Percentiles rank a stretch among this genome's conserved stretches.
phyloP scores from a whole-genome alignment of 768 basidiomycete species.

The Kwoniella bestiolae region DNA sequence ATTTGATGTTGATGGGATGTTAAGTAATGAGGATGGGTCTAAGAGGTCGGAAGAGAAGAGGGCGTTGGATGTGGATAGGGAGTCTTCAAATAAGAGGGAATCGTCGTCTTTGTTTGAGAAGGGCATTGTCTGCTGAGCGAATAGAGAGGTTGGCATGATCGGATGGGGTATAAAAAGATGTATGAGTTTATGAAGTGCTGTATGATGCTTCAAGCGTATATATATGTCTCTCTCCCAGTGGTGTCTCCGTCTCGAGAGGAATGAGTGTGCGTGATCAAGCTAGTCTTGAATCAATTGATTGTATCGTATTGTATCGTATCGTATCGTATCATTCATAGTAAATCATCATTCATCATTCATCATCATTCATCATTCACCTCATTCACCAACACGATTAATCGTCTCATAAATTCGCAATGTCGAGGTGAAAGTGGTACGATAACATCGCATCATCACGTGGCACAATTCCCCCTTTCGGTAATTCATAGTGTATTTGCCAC shows the following conservation, averaged over 20 bases:
- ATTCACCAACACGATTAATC: no score
- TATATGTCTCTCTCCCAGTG: background rate
- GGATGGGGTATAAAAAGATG: background rate
- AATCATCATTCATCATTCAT: background rate
- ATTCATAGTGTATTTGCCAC: constrained; percentile 10
- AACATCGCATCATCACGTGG: constrained; percentile 11
- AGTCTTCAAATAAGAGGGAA: constrained; percentile 27
- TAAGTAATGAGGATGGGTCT: constrained; percentile 22
- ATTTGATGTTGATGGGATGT: constrained; percentile 7
- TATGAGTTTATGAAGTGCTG: background rate
- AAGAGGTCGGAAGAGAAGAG: constrained; percentile 34
- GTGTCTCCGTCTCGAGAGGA: no score
- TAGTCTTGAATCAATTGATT: no score
- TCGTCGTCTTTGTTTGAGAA: constrained; percentile 5
- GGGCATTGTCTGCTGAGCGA: constrained; percentile 1
- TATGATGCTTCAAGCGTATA: no score
- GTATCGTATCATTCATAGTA: background rate
- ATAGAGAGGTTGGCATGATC: constrained; percentile 26
- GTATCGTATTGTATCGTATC: background rate
- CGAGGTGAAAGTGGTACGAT: constrained; percentile 17
- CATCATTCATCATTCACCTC: background rate
- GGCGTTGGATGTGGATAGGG: constrained; percentile 16
- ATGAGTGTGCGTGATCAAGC: no score
- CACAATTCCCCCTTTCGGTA: constrained; percentile 1
- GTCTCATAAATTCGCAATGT: background rate